Percentiles rank a stretch among this genome's conserved stretches.
phyloP scores from a whole-genome alignment of 371 early-diverging fungal genomes.

The Apophysomyces sp. region DNA sequence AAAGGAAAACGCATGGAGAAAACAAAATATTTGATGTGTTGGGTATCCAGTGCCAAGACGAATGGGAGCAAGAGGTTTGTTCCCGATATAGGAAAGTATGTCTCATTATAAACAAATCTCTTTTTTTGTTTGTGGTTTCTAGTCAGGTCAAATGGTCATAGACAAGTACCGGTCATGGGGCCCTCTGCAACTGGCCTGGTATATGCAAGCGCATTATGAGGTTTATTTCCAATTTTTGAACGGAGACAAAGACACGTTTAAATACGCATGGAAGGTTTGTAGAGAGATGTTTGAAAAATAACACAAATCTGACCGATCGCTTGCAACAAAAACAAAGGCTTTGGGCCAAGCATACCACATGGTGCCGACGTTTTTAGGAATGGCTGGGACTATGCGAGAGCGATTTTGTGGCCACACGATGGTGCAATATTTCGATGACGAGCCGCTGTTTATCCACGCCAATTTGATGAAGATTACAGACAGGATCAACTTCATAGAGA shows the following conservation, averaged over 20 bases:
- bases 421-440: constrained; percentile 33
- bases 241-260: constrained; percentile 50
- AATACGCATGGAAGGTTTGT: constrained; percentile 46
- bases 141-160: constrained; percentile 50
- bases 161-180: constrained; percentile 37
- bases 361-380: constrained; percentile 37
- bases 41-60: constrained; percentile 33
- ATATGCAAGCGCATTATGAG: constrained; percentile 38
- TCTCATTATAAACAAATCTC: neutral
- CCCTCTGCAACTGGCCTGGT: constrained; percentile 44
- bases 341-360: constrained; percentile 33
- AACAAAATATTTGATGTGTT: constrained; percentile 42
- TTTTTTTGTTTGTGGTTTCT: neutral
- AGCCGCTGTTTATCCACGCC: constrained; percentile 41
- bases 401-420: constrained; percentile 48
- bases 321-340: constrained; percentile 9
- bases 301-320: neutral
- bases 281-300: neutral
- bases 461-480: constrained; percentile 43
- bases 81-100: neutral
- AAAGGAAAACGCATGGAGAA: constrained; percentile 46
- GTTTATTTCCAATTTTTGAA: constrained; percentile 46
- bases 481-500: constrained; percentile 24
- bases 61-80: constrained; percentile 50
- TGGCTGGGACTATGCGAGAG: constrained; percentile 35